phyloP scores from a whole-genome alignment of 2,329 filamentous ascomycete genomes.

The Stemphylium lycopersici region DNA sequence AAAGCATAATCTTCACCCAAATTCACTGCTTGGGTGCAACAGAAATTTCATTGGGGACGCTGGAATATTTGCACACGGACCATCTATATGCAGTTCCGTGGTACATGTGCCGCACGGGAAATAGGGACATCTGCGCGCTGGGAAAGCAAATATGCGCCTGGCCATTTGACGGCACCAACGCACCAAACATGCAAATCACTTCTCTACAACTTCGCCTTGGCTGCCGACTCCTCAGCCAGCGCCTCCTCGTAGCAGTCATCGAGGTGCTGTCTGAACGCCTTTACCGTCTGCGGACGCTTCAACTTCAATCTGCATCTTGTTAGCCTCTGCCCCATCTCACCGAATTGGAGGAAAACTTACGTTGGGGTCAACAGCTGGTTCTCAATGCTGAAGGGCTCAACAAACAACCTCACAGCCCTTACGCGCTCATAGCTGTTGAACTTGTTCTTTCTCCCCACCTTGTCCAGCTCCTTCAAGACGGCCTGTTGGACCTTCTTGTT shows the following conservation, averaged over 20 bases:
- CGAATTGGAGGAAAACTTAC: constrained; percentile 62
- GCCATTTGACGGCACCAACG: neutral
- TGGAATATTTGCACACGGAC: neutral
- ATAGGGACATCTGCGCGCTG: neutral
- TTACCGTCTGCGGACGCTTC: constrained; percentile 71
- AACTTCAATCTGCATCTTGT: constrained; percentile 65
- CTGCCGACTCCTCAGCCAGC: constrained; percentile 49
- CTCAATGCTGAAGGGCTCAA: constrained; percentile 92
- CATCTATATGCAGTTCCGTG: constrained; percentile 1
- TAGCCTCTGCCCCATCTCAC: constrained; percentile 12
- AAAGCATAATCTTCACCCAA: no score
- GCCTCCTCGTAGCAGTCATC: constrained; percentile 68
- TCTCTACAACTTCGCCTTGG: constrained; percentile 56
- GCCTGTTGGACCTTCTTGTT: constrained; percentile 75
- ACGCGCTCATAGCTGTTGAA: constrained; percentile 92
- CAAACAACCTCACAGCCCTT: constrained; percentile 71
- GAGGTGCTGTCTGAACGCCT: constrained; percentile 63
- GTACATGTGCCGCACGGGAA: neutral
- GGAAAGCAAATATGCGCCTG: constrained; percentile 7
- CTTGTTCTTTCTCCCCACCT: constrained; percentile 79
- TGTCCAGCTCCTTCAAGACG: constrained; percentile 78
- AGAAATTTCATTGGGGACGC: no score
- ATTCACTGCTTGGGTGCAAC: neutral
- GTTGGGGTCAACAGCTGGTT: constrained; percentile 89
- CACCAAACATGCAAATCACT: constrained; percentile 3